Percentiles rank a stretch among this genome's conserved stretches.
These are phyloP conservation scores for Mediolabrus comicus DNA, from an alignment of 108 stramenopile species.

Conservation along the genomic window DNA sequence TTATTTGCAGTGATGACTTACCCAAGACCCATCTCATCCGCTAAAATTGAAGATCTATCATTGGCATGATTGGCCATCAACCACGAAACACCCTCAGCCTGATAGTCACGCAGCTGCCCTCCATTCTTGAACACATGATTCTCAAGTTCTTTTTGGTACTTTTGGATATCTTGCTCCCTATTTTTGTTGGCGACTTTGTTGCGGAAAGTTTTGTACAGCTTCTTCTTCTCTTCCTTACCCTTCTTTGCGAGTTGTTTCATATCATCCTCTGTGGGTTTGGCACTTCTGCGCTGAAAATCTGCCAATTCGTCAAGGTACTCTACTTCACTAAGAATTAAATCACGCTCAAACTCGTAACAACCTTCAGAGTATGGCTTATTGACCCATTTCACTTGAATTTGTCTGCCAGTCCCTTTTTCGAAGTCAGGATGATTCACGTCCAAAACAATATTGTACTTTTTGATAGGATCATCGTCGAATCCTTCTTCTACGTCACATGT, in stretches of 20 bases:
- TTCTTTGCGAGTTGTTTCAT: conserved; percentile 15
- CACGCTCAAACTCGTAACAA: conserved; percentile 83
- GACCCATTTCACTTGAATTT: conserved; percentile 83
- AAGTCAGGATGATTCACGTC: conserved; percentile 66
- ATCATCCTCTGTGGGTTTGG: conserved; percentile 54
- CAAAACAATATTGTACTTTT: conserved; percentile 62
- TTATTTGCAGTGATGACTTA: conserved; percentile 22
- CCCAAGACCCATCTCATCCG: conserved; percentile 97
- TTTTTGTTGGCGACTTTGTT: conserved; percentile 48
- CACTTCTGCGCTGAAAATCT: conserved; percentile 50
- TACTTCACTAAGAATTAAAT: conserved; percentile 76
- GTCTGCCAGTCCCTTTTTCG: conserved; percentile 70
- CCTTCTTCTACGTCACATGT: conserved; percentile 18
- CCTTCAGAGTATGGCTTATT: conserved; percentile 62
- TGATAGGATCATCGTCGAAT: conserved; percentile 11
- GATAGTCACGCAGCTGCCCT: conserved; percentile 88
- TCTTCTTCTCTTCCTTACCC: conserved; percentile 48
- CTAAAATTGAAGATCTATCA: conserved; percentile 80
- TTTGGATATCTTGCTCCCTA: conserved; percentile 46
- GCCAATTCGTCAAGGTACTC: conserved; percentile 65
- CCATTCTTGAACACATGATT: conserved; percentile 69
- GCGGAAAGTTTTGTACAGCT: conserved; percentile 71
- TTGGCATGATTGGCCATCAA: conserved; percentile 83
- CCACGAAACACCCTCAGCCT: conserved; percentile 94
- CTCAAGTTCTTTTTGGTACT: conserved; percentile 57